Evolutionary conservation across 306 rosid genomes (phyloP).

Genomic region (Gleditsia sinensis): DNA sequence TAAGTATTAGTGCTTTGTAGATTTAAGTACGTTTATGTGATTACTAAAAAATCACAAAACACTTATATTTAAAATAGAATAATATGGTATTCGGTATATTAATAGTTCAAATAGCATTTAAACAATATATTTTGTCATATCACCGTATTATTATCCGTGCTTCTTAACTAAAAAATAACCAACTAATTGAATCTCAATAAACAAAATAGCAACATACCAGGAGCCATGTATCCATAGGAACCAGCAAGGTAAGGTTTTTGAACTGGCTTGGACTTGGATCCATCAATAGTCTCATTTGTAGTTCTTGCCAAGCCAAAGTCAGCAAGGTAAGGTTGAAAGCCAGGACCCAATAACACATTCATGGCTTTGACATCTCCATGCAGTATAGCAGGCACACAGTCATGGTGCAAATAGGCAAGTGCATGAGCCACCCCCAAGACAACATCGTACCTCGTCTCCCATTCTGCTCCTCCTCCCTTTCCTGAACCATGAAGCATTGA

Average conservation of each 20-base stretch:
- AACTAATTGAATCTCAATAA: background rate
- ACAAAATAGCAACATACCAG: slow-evolving; percentile 57
- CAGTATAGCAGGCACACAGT: slow-evolving; percentile 75
- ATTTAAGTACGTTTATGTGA: no score
- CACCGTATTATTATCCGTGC: no score
- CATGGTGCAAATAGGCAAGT: slow-evolving; percentile 81
- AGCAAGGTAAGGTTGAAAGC: slow-evolving; percentile 70
- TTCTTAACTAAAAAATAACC: background rate
- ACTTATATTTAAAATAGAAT: no score
- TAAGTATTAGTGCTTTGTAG: no score
- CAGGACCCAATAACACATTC: slow-evolving; percentile 74
- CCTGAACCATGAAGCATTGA: slow-evolving; percentile 71
- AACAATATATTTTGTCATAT: no score
- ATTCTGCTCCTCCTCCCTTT: slow-evolving; percentile 64
- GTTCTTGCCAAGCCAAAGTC: slow-evolving; percentile 70
- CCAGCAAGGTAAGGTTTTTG: slow-evolving; percentile 66
- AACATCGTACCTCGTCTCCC: slow-evolving; percentile 72
- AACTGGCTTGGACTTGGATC: slow-evolving; percentile 35
- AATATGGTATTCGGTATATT: no score
- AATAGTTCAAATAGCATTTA: no score
- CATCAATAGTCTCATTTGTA: slow-evolving; percentile 37
- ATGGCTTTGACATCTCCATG: slow-evolving; percentile 93
- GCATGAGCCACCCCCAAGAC: slow-evolving; percentile 79
- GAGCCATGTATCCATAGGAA: slow-evolving; percentile 94
- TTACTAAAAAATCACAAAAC: no score